Evolutionary conservation across 805 yeast species (phyloP).

Genomic region (Saccharomycopsis babjevae): DNA sequence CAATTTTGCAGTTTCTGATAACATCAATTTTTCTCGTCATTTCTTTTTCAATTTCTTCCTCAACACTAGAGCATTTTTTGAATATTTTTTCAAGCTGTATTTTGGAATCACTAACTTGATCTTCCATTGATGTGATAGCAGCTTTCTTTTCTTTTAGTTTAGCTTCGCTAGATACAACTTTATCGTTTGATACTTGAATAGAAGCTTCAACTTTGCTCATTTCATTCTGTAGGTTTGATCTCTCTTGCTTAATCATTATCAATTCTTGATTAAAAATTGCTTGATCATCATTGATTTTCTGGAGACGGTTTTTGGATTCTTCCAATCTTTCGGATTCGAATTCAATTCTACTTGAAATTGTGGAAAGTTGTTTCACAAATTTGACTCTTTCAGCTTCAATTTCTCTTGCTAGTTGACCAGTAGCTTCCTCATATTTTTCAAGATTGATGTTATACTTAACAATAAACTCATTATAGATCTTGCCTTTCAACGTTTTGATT

Average conservation of each 20-base stretch:
- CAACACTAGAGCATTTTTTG: slow-evolving; percentile 31
- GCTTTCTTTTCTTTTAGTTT: slow-evolving; percentile 25
- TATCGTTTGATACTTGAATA: slow-evolving; percentile 29
- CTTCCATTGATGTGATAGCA: slow-evolving; percentile 37
- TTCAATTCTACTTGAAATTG: slow-evolving; percentile 47
- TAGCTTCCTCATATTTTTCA: slow-evolving; percentile 59
- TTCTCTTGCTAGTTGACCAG: slow-evolving; percentile 47
- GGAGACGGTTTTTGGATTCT: slow-evolving; percentile 40
- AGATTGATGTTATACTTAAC: slow-evolving; percentile 44
- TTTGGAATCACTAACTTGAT: slow-evolving; percentile 31
- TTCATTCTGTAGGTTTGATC: slow-evolving; percentile 24
- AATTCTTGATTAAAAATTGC: slow-evolving; percentile 29
- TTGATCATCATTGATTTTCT: slow-evolving; percentile 33
- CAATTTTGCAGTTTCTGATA: slow-evolving; percentile 65
- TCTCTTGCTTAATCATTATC: slow-evolving; percentile 26
- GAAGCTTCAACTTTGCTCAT: slow-evolving; percentile 33
- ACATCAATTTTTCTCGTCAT: slow-evolving; percentile 48
- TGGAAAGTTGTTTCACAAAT: slow-evolving; percentile 49
- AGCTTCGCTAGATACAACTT: slow-evolving; percentile 27
- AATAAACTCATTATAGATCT: slow-evolving; percentile 44
- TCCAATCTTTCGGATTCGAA: slow-evolving; percentile 54
- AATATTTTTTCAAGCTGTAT: slow-evolving; percentile 22
- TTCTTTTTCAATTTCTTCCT: slow-evolving; percentile 44
- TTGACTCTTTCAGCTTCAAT: slow-evolving; percentile 54
- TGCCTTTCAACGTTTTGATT: slow-evolving; percentile 22